phyloP scores from a whole-genome alignment of 2,329 filamentous ascomycete genomes.

The Geosmithia putterillii region DNA sequence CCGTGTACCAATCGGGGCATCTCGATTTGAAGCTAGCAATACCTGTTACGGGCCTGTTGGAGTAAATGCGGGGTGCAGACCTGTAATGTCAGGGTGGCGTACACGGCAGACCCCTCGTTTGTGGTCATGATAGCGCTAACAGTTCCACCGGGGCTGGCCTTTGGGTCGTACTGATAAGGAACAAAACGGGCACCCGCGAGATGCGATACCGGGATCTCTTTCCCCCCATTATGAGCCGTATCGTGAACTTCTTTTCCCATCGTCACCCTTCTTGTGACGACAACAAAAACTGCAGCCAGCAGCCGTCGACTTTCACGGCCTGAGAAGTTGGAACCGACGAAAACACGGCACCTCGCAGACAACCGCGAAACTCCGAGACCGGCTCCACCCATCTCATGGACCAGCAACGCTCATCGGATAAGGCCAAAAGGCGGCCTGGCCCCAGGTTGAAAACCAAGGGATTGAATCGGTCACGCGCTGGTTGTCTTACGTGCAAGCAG shows the following conservation, averaged over 20 bases:
- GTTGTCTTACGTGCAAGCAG: conserved; percentile 7
- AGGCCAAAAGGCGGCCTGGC: neutral
- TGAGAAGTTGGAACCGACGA: neutral
- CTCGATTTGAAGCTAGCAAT: neutral
- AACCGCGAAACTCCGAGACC: neutral
- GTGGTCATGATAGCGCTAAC: neutral
- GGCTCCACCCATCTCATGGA: neutral
- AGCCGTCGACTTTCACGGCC: neutral
- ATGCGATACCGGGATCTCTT: too few relatives aligned
- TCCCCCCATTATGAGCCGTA: too few relatives aligned
- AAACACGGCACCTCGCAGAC: neutral
- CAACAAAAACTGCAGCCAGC: neutral
- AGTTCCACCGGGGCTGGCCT: neutral
- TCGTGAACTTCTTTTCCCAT: neutral
- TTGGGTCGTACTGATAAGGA: neutral
- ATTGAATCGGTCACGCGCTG: conserved; percentile 4
- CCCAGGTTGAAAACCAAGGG: neutral
- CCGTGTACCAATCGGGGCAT: neutral
- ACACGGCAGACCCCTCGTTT: too few relatives aligned
- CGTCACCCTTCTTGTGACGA: neutral
- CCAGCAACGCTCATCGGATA: neutral
- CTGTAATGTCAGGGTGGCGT: too few relatives aligned
- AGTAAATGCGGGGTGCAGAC: neutral
- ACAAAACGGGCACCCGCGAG: too few relatives aligned
- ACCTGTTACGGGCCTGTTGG: neutral